Evolutionary conservation across 202 grass and related monocot species (phyloP).

Genomic region (Saccharum hybrid): DNA sequence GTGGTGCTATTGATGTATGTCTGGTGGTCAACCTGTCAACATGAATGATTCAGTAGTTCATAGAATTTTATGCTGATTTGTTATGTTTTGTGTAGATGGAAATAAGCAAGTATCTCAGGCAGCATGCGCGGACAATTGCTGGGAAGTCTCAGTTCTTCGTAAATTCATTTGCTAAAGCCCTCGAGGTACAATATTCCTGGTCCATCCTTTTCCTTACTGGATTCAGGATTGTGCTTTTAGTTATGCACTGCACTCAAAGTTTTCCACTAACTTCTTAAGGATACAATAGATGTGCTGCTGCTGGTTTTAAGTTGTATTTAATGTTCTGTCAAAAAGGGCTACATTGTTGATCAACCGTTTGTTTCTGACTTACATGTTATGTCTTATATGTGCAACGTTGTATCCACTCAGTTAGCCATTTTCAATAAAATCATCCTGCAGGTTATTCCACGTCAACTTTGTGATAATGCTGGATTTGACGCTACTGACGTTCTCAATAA

Average conservation of each 20-base stretch:
- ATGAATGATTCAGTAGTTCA: background rate
- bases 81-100: slow-evolving; percentile 70
- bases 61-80: slow-evolving; percentile 14
- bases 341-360: background rate
- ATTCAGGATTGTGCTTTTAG: background rate
- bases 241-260: background rate
- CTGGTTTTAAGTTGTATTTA: background rate
- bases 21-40: background rate
- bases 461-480: slow-evolving; percentile 97
- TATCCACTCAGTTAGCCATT: background rate
- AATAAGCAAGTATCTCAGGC: slow-evolving; percentile 86
- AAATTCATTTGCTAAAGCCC: slow-evolving; percentile 98
- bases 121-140: slow-evolving; percentile 82
- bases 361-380: background rate
- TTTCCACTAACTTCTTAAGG: background rate
- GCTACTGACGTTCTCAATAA: slow-evolving; percentile 92
- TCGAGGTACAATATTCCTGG: slow-evolving; percentile 58
- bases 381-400: background rate
- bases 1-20: slow-evolving; percentile 94
- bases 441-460: slow-evolving; percentile 96
- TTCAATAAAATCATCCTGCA: slow-evolving; percentile 39
- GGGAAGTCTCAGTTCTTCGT: slow-evolving; percentile 96
- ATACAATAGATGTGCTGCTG: background rate
- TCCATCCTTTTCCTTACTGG: background rate
- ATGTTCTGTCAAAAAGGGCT: slow-evolving; percentile 16